Base-by-base conservation (phyloP, 257 asterid genomes). In the Ehretia macrophylla region DNA sequence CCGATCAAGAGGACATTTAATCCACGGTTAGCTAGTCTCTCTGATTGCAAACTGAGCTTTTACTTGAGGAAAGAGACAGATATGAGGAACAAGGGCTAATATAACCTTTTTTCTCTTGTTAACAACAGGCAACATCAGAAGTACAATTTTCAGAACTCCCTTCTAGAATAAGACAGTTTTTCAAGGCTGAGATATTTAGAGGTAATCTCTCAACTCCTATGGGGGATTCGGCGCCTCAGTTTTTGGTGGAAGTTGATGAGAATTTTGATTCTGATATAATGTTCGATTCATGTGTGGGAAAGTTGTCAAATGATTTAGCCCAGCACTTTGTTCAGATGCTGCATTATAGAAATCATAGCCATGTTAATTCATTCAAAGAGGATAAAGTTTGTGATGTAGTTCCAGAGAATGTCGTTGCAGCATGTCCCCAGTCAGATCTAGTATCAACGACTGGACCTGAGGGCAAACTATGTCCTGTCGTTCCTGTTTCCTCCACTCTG, bases 51-150 rank as follows among this genome's bases (percentile, higher is more conserved):
- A 27, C 3, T 27, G 47, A 42, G 16, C 47, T 42, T 42, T 27
- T 27, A 27, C 35, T n/a, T 6, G 35, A 27, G 6, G 35, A 27
- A 27, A 27, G 47, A 10, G 47, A 42, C 3, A 2, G 16, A 42
- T 42, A 42, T 10, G 47, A 42, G 47, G 16, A 5, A 5, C 10
- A 52, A 51, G 14, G 17, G 21, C 52, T 14, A 47, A 47, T 11
- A 14, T 20, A 51, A 21, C 60, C 21, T 37, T 14, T 51, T 3
- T 27, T 55, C 37, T 42, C 54, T 62, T 32, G 40, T 45, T 62
- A 20, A 32, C 14, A 11, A 74, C 94, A 93, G 97, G 99, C 97
- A 58, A 93, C 97, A 14, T 81, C 94, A 21, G 97, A 89, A 65
- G 67, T 86, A 55, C 95, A 82, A 14, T 65, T 83, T 46, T 60